phyloP scores from a whole-genome alignment of 2,329 filamentous ascomycete genomes.

The Fusarium sororula region DNA sequence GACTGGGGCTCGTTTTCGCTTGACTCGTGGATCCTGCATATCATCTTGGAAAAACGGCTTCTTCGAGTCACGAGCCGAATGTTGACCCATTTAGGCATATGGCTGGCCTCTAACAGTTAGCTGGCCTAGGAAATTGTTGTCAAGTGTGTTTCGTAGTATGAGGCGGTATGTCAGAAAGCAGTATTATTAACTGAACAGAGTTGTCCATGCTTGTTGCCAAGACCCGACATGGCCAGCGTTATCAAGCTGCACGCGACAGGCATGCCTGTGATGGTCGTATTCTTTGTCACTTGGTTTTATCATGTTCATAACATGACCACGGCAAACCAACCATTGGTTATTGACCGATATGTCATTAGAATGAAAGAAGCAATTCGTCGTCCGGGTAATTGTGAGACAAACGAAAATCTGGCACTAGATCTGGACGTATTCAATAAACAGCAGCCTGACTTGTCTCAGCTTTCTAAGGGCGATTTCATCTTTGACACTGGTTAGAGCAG shows the following conservation, averaged over 20 bases:
- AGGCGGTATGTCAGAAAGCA: slow-evolving; percentile 14
- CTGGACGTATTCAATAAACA: neutral
- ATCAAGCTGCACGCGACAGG: slow-evolving; percentile 20
- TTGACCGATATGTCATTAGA: neutral
- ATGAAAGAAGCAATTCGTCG: slow-evolving; percentile 4
- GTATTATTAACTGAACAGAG: slow-evolving; percentile 18
- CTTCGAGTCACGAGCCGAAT: slow-evolving; percentile 41
- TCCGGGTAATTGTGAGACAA: neutral
- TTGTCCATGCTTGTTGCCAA: slow-evolving; percentile 32
- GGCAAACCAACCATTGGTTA: neutral
- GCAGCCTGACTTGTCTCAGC: slow-evolving; percentile 9
- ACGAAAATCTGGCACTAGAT: neutral
- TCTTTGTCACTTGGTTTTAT: neutral
- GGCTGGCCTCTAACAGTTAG: slow-evolving; percentile 25
- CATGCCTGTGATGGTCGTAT: slow-evolving; percentile 2
- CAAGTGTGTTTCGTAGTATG: slow-evolving; percentile 19
- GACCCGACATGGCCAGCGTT: slow-evolving; percentile 12
- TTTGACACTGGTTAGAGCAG: neutral
- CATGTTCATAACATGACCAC: neutral
- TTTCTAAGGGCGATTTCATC: neutral
- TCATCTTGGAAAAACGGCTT: slow-evolving; percentile 41
- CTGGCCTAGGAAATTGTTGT: slow-evolving; percentile 8
- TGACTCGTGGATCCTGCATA: slow-evolving; percentile 51
- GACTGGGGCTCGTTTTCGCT: slow-evolving; percentile 40
- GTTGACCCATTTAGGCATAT: slow-evolving; percentile 26